These are phyloP conservation scores for Thymus mandschuricus DNA, from an alignment of 257 asterid species.

Conservation along the genomic window DNA sequence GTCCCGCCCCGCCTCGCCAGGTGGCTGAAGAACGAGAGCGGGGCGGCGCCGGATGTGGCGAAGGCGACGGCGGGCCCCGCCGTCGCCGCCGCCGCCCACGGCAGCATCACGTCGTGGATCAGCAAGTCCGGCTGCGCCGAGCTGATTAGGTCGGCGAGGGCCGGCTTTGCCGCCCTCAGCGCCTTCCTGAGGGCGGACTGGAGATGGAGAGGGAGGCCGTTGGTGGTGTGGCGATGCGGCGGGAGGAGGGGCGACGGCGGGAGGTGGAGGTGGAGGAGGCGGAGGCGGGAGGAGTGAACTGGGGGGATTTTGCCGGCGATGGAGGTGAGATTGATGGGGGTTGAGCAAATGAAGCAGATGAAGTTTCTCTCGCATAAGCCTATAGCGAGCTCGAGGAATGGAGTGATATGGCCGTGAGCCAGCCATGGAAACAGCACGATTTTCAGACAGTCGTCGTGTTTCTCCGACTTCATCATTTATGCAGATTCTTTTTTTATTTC, in stretches of 20 bases:
- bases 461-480: neutral
- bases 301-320: constrained; percentile 38
- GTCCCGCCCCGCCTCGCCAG: neutral
- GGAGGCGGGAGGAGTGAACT: constrained; percentile 13
- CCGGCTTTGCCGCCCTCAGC: constrained; percentile 38
- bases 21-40: too few relatives aligned
- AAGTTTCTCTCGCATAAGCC: constrained; percentile 41
- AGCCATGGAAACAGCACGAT: constrained; percentile 58
- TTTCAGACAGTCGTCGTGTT: constrained; percentile 18
- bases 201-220: constrained; percentile 61
- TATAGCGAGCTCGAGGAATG: constrained; percentile 57
- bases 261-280: constrained; percentile 45
- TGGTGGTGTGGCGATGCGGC: constrained; percentile 52
- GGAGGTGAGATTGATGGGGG: constrained; percentile 48
- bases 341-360: constrained; percentile 40
- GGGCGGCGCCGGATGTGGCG: too few relatives aligned
- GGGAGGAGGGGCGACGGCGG: constrained; percentile 48
- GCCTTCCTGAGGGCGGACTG: constrained; percentile 41
- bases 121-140: constrained; percentile 46
- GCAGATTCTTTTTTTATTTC: too few relatives aligned
- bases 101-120: too few relatives aligned
- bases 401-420: constrained; percentile 66
- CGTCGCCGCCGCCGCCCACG: too few relatives aligned
- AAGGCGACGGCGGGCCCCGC: too few relatives aligned
- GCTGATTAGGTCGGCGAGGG: constrained; percentile 24